Base-by-base conservation (phyloP, 441 rosid genomes). In the Populus hybrid region DNA sequence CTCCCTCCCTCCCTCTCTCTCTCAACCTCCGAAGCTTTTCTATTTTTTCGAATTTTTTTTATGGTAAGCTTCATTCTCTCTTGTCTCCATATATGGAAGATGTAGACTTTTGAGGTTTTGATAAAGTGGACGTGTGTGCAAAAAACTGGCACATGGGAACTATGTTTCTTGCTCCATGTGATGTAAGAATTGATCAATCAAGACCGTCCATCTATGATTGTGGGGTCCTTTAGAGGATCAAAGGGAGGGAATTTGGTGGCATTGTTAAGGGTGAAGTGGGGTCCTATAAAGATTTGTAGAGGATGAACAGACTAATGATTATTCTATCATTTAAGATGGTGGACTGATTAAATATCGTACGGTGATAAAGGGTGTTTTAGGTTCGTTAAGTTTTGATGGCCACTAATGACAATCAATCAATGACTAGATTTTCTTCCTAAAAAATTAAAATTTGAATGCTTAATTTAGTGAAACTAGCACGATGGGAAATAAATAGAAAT, bases 81-180 rank as follows among this genome's bases (percentile, higher is more conserved):
- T 14, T 64, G 77, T 74, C 69, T 75, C 70, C 63, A 26, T 75
- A 21, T 70, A 20, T 57, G 67, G 63, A 73, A 57, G 38, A n/a
- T 10, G 77, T 7, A 40, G 71, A 54, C 77, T 36, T 59, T 26
- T 36, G 69, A 35, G 64, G 59, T 4, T n/a, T 20, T 24, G 65
- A 32, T 76, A 67, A 46, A 1, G 1, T 67, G 71, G 4, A 38
- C 20, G 67, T 42, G 12, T 42, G 67, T 76, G 50, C 38, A 63
- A 21, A 73, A 5, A 21, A 12, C 26, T 8, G 8, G 20, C 32
- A 67, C 24, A 16, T 38, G 73, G 16, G 30, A 36, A 6, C 42
- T 28, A 0, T 10, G 8, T 8, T 10, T 24, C 2, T 10, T 8
- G 8, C 26, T 10, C 32, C 32, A 30, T 30, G 32, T 30, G 32